Base-by-base conservation (phyloP, 2,329 filamentous ascomycete species). In the Neonectria sp. region DNA sequence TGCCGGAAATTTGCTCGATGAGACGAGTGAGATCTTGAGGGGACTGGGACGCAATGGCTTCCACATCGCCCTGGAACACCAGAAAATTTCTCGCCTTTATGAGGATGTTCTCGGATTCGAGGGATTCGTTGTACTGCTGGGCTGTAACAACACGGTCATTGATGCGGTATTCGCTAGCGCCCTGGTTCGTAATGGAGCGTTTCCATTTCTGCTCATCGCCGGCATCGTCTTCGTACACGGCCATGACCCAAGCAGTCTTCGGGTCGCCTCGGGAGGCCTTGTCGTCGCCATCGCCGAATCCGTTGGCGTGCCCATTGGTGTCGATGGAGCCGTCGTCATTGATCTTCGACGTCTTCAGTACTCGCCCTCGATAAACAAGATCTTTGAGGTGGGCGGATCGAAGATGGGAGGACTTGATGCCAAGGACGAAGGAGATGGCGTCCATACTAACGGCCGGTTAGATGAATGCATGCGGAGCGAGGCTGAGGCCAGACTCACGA, bases 61-160 rank as follows among this genome's bases (percentile, higher is more conserved):
- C 96, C 21, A 99, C 95, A 79, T 99, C 96, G 72, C 96, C 97
- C 81, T 99, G 96, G 80, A 99, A 99, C 40, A 99, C 96, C 6
- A 99, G 88, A 79, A 99, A 99, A 79, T 99, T 99, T 72, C 96
- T 90, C 37, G 96, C 96, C 81, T 97, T 98, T 85, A 99, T 98
- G 68, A 99, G 85, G 72, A 99, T 99, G 76, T 98, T 98, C 80
- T 99, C 95, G 24, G 90, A 86, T 80, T 99, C 96, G 15, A 99
- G 87, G 3, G 94, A 91, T 65, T 95, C 92, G 79, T 98, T 98
- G 85, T 99, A 99, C 78, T 96, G 92, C 76, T 94, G 93, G 3
- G 95, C 95, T 3, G 91, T 94, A 55, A 99, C 96, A 43, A 92
- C 86, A 57, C 93, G 92, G 73, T 97, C 95, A 83, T 99, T 98